These are phyloP conservation scores for Verticillium alfalfae DNA, from an alignment of 2,329 filamentous ascomycete species.

Conservation along the genomic window DNA sequence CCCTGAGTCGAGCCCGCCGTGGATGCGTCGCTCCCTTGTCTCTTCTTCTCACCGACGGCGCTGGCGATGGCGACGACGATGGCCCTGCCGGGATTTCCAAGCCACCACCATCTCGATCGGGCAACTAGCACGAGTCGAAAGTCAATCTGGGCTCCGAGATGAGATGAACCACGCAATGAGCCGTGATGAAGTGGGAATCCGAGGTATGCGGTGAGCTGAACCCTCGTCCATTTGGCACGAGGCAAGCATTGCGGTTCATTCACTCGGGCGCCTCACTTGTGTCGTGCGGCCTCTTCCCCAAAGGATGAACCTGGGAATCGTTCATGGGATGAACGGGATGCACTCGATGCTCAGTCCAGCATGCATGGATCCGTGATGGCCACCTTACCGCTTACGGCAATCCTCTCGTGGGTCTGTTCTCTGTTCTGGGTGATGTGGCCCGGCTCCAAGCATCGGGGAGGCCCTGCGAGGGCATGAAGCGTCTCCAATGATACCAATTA, in stretches of 20 bases:
- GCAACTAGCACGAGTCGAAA: not conserved
- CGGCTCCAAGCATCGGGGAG: not conserved
- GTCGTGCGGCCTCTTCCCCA: not conserved
- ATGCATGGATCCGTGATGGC: not conserved
- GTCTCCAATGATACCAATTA: not conserved
- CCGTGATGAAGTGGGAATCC: not conserved
- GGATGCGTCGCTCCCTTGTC: not conserved
- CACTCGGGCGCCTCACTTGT: not conserved
- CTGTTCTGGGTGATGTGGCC: not conserved
- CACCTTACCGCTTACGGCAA: not conserved
- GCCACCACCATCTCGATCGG: not conserved
- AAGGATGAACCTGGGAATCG: not conserved
- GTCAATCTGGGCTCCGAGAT: not conserved
- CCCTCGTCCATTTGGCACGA: not conserved
- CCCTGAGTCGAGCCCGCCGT: not conserved
- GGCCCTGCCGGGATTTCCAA: not conserved
- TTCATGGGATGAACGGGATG: not conserved
- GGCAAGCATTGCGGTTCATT: not conserved
- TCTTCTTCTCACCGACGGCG: not conserved
- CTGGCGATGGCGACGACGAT: not conserved
- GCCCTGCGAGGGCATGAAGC: not conserved
- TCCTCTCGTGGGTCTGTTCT: not conserved
- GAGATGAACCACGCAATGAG: not conserved
- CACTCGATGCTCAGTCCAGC: not conserved
- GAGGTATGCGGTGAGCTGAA: not conserved